Conservation (phyloP, 192 early-diverging fungal species). For the Lunasporangiospora selenospora region DNA sequence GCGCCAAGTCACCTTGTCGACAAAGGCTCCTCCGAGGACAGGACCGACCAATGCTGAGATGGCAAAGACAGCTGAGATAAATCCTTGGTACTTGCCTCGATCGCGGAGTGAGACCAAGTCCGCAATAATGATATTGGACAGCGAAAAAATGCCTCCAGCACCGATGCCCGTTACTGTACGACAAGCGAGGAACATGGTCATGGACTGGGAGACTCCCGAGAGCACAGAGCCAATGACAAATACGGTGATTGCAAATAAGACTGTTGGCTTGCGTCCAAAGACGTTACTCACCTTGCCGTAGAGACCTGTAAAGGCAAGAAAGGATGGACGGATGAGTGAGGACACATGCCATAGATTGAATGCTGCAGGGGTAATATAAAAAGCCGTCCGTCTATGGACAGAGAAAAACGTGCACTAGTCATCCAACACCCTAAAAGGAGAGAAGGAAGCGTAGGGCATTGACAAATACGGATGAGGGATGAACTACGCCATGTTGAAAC, state of each 20-base stretch:
- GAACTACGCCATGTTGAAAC: no score
- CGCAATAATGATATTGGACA: slow-evolving; percentile 81
- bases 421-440: no score
- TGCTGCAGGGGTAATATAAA: no score
- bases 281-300: slow-evolving; percentile 52
- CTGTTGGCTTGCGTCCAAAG: slow-evolving; percentile 48
- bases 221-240: slow-evolving; percentile 40
- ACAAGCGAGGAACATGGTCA: slow-evolving; percentile 46
- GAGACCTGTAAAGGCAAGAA: slow-evolving; percentile 36
- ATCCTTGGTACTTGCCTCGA: slow-evolving; percentile 80
- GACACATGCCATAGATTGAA: no score
- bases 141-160: slow-evolving; percentile 72
- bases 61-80: slow-evolving; percentile 79
- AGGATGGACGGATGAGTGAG: no score
- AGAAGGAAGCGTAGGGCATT: no score
- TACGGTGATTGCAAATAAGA: slow-evolving; percentile 29
- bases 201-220: slow-evolving; percentile 24
- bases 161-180: slow-evolving; percentile 47
- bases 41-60: slow-evolving; percentile 81
- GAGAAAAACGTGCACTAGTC: no score
- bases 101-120: slow-evolving; percentile 85
- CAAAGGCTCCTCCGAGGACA: slow-evolving; percentile 82
- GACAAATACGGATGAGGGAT: no score
- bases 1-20: slow-evolving; percentile 70
- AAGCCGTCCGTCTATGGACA: no score